phyloP scores from a whole-genome alignment of 352 stramenopile species.

The Phytophthora cactorum region DNA sequence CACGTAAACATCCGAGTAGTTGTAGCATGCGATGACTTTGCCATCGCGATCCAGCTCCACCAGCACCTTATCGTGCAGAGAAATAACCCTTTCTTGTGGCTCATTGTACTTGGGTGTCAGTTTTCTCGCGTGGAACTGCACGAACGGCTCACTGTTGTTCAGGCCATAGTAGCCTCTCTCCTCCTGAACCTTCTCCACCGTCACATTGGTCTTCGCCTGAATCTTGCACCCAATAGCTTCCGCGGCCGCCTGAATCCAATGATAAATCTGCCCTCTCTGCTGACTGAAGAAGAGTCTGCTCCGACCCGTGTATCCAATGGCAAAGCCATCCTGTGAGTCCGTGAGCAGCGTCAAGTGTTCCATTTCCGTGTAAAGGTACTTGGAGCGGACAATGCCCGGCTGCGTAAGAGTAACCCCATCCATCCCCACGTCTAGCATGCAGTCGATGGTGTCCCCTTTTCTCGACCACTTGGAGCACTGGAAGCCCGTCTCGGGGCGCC shows the following conservation, averaged over 20 bases:
- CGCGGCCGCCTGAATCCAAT: constrained; percentile 61
- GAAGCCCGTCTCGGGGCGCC: constrained; percentile 45
- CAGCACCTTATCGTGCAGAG: constrained; percentile 72
- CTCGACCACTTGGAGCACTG: constrained; percentile 73
- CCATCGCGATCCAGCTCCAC: constrained; percentile 66
- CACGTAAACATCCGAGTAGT: constrained; percentile 75
- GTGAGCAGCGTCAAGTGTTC: constrained; percentile 65
- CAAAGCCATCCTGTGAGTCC: constrained; percentile 66
- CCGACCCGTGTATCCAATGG: constrained; percentile 70
- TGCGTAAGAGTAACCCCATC: constrained; percentile 61
- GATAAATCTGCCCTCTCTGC: constrained; percentile 56
- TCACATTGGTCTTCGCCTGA: constrained; percentile 42
- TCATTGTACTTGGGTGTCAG: constrained; percentile 66
- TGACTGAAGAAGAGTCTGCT: constrained; percentile 79
- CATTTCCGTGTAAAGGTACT: constrained; percentile 85
- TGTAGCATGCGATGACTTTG: constrained; percentile 62
- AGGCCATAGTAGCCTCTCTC: constrained; percentile 54
- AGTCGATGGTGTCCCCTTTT: constrained; percentile 48
- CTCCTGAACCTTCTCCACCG: constrained; percentile 49
- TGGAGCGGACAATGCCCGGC: constrained; percentile 56
- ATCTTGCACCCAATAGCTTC: constrained; percentile 66
- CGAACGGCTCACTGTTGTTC: constrained; percentile 60
- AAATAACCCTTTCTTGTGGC: constrained; percentile 58
- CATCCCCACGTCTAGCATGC: constrained; percentile 61
- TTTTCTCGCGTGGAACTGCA: constrained; percentile 78